A percentile compares a stretch with the other conserved stretches of the same genome.
Conservation (phyloP, 2,329 filamentous ascomycete species). For the Monilinia polystroma region DNA sequence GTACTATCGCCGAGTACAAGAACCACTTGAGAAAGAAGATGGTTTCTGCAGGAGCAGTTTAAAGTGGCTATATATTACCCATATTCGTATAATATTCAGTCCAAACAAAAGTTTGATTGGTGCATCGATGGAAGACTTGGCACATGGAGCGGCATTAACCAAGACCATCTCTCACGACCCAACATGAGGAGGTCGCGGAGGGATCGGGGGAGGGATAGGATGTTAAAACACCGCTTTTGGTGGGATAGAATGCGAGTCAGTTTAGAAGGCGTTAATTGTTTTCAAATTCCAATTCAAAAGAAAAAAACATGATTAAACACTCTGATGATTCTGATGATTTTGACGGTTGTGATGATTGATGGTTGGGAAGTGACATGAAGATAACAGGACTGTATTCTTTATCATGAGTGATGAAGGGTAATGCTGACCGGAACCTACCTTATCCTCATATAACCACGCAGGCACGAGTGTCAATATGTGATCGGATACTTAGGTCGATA, state of each 20-base stretch:
- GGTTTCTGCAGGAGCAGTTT: slow-evolving; percentile 82
- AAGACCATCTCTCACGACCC: slow-evolving; percentile 2
- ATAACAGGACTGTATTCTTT: not conserved
- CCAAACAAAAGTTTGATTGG: slow-evolving; percentile 22
- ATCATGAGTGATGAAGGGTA: not conserved
- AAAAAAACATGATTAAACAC: slow-evolving; percentile 8
- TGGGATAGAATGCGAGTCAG: slow-evolving; percentile 35
- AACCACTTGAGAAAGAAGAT: slow-evolving; percentile 99
- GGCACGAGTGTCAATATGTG: not conserved
- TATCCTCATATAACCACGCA: not conserved
- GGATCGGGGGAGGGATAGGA: slow-evolving; percentile 24
- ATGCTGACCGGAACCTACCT: not conserved
- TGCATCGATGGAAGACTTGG: slow-evolving; percentile 16
- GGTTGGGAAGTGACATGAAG: not conserved
- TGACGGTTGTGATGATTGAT: not conserved
- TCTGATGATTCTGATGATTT: not conserved
- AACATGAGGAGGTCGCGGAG: slow-evolving; percentile 21
- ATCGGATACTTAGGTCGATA: too few species aligned
- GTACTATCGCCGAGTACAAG: slow-evolving; percentile 93
- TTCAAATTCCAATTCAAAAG: not conserved
- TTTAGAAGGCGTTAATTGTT: slow-evolving; percentile 33
- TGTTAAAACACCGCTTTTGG: slow-evolving; percentile 17
- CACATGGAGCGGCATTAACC: slow-evolving; percentile 1
- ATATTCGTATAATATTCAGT: slow-evolving; percentile 1
- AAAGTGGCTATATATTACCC: slow-evolving; percentile 42